Evolutionary conservation across 805 yeast genomes (phyloP).

Genomic region (Brettanomyces sp.): DNA sequence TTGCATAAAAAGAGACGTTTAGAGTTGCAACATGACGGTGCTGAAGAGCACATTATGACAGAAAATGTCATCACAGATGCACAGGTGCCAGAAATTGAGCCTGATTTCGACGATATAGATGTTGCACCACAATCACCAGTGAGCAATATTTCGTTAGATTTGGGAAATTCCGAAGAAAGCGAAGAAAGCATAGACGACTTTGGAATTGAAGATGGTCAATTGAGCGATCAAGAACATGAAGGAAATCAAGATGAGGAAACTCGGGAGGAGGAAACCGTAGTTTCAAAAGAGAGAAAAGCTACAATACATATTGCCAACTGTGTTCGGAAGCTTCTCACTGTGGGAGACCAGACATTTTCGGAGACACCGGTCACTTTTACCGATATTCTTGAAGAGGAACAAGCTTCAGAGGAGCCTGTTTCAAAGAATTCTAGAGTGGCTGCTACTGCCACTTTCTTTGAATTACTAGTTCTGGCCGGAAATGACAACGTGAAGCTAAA

Average conservation of each 20-base stretch:
- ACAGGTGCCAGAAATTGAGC: neutral
- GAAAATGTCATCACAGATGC: neutral
- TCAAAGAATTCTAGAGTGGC: conserved; percentile 38
- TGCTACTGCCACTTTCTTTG: conserved; percentile 72
- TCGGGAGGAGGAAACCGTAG: conserved; percentile 10
- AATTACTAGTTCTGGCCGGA: conserved; percentile 72
- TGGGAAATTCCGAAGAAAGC: neutral
- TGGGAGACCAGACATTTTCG: conserved; percentile 4
- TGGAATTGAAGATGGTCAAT: conserved; percentile 16
- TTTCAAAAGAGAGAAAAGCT: conserved; percentile 29
- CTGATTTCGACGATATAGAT: conserved; percentile 1
- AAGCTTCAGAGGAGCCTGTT: conserved; percentile 23
- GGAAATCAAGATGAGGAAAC: conserved; percentile 11
- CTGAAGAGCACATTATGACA: neutral
- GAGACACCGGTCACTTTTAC: conserved; percentile 24
- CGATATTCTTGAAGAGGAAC: conserved; percentile 32
- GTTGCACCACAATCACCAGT: conserved; percentile 1
- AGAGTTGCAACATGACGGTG: neutral
- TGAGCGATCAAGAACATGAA: conserved; percentile 9
- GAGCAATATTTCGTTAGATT: neutral
- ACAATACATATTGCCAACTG: conserved; percentile 46
- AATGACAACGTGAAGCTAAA: conserved; percentile 56
- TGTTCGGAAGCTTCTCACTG: conserved; percentile 21
- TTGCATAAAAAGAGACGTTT: neutral
- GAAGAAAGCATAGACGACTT: conserved; percentile 1